Base-by-base conservation (phyloP, 2,329 filamentous ascomycete genomes). In the Acrodontium crateriforme region DNA sequence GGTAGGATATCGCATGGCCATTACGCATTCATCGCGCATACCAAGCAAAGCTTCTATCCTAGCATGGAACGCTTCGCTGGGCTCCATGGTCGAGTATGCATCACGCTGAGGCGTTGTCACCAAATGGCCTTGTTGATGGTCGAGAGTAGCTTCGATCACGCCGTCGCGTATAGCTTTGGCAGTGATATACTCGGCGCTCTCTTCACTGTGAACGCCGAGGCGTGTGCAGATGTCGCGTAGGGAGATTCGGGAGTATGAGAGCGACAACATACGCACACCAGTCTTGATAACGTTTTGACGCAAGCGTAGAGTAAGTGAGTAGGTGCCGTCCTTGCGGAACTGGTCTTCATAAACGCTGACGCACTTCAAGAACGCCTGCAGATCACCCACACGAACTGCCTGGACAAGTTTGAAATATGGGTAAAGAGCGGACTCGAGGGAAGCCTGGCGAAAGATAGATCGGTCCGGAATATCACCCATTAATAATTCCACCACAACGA, bases 281-380 rank as follows among this genome's bases (percentile, higher is more conserved):
- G 89, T 98, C 67, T 93, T 93, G 72, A 98, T 95, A 50, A 98
- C 89, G 52, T 98, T 98, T 59, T 98, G 89, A 45, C 89, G 77
- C 37, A 98, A 69, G 38, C 89, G 85, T 38, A 95, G 70, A 46
- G 95, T 91, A 32, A 98, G 68, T 8, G 85, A 92, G 63, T 95
- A 95, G 12, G 87, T 95, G 32, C 82, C 82, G 53, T 98, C 89
- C 41, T 79, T 78, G 49, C 83, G 78, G 74, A 95, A 98, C 8
- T 76, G 77, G 24, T 80, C 73, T 32, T 77, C 76, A 52, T 93
- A 75, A 27, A 76, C 70, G 45, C 79, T 77, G 36, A 95, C 85
- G 24, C 79, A 76, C 41, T 76, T 82, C 55, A 93, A 70, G 55
- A 98, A 98, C 36, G 85, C 84, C 54, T 89, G 83, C 28, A 98